Percentiles rank a stretch among this genome's conserved stretches.
Evolutionary conservation across 2,329 filamentous ascomycete genomes (phyloP).

Genomic region (Trichoderma cornu-damae): DNA sequence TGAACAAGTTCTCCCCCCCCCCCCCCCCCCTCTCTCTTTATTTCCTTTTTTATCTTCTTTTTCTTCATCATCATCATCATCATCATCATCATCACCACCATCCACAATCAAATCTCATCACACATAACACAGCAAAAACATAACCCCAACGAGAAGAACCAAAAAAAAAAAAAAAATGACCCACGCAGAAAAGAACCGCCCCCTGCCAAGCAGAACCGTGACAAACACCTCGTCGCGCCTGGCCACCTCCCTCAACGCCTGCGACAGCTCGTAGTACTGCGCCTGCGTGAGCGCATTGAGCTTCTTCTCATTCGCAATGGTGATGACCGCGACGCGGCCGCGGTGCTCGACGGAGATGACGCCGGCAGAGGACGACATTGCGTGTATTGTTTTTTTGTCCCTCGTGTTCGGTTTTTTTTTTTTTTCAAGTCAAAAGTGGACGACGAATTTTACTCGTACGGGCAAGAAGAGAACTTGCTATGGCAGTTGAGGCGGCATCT

Average conservation of each 20-base stretch:
- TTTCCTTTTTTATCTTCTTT: neutral
- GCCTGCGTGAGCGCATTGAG: conserved; percentile 73
- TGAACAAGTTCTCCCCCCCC: no score
- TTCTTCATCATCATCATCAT: neutral
- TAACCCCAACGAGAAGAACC: no score
- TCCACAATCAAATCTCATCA: neutral
- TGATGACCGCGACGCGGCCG: conserved; percentile 62
- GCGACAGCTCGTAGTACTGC: conserved; percentile 73
- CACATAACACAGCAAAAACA: neutral
- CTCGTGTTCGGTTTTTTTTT: no score
- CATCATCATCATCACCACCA: neutral
- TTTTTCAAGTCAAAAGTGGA: no score
- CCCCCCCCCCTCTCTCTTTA: no score
- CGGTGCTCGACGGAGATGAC: conserved; percentile 38
- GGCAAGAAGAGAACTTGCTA: no score
- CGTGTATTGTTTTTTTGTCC: no score
- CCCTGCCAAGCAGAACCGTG: conserved; percentile 78
- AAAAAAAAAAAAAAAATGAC: conserved; percentile 26
- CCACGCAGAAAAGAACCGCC: conserved; percentile 85
- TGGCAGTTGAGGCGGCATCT: no score
- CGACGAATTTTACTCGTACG: no score
- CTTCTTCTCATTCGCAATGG: conserved; percentile 77
- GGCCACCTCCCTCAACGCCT: conserved; percentile 71
- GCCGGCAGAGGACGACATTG: conserved; percentile 15
- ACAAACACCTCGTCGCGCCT: conserved; percentile 73